Evolutionary conservation across 192 early-diverging fungal species (phyloP).

Genomic region (Coemansia sp.): DNA sequence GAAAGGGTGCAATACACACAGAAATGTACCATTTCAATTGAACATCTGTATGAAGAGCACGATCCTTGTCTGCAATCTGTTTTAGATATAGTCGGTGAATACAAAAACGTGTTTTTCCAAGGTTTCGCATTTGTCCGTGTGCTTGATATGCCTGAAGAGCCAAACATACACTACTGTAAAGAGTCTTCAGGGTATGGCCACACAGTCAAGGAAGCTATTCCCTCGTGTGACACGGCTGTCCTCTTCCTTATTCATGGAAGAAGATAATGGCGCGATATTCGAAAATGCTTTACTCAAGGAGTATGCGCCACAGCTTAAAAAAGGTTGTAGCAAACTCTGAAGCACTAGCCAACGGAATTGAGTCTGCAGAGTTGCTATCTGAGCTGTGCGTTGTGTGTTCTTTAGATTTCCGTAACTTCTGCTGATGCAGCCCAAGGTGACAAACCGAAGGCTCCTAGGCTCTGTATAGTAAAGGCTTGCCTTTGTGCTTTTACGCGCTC

Average conservation of each 20-base stretch:
- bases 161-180: not conserved
- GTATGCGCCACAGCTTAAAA: conserved; percentile 1
- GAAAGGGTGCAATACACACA: not conserved
- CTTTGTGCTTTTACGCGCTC: not conserved
- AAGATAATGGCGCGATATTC: not conserved
- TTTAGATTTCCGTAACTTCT: not conserved
- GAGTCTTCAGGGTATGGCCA: not conserved
- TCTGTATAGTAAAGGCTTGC: not conserved
- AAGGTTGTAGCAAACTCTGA: not conserved
- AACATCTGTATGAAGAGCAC: not conserved
- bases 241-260: not conserved
- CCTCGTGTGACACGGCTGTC: not conserved
- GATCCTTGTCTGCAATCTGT: not conserved
- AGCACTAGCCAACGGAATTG: not conserved
- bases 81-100: not conserved
- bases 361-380: not conserved
- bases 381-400: not conserved
- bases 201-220: not conserved
- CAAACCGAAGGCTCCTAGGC: not conserved
- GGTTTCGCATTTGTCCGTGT: not conserved
- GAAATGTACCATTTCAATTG: not conserved
- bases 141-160: too few species aligned
- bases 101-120: not conserved
- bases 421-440: not conserved
- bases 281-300: not conserved